Base-by-base conservation (phyloP, 148 eudicot genomes). In the Cornus kousa region DNA sequence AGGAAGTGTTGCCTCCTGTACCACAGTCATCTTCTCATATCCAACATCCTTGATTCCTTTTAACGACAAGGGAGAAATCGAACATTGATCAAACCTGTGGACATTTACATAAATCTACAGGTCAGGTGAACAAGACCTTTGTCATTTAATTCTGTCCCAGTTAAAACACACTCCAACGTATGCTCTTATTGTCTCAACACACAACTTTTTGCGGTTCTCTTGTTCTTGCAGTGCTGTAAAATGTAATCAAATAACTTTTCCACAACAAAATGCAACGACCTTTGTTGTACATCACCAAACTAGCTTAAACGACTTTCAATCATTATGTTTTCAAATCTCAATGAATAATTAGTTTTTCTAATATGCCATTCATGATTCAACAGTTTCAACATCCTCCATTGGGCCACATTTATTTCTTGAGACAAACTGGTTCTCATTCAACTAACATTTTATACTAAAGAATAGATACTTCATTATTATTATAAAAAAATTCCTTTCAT, bases 1-100 rank as follows among this genome's bases (percentile, higher is more conserved):
- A 72, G 99, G 99, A 72, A 97, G 91, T 33, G 98, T 97, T 78
- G 99, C 99, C 83, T 87, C 99, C 81, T 97, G 99, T 39, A 97
- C 99, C 86, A 92, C 81, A 73, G 99, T 97, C 98, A 97, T 87
- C 84, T 83, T 94, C 82, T 94, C 95, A 80, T 92, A 97, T 40
- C 99, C 99, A 78, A 87, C 97, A 90, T 92, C 98, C 81, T 84
- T 92, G 70, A 92, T 86, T 80, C 88, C 99, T 87, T 92, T 97
- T 70, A 97, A 76, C 1, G 98, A 88, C 74, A 82, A 82, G 19
- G 91, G 88, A 13, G 99, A 97, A 76, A 97, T 66, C n/a, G 91
- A 74, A 78, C 95, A 94, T 76, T 91, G 90, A 85, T 97, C 99
- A 88, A 97, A 97, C 95, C 99, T 97, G 87, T 64, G 68, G 31